A percentile compares a stretch with the other conserved stretches of the same genome.
These are phyloP conservation scores for Phytopythium chamaehyphon DNA, from an alignment of 352 stramenopile genomes.

Conservation along the genomic window DNA sequence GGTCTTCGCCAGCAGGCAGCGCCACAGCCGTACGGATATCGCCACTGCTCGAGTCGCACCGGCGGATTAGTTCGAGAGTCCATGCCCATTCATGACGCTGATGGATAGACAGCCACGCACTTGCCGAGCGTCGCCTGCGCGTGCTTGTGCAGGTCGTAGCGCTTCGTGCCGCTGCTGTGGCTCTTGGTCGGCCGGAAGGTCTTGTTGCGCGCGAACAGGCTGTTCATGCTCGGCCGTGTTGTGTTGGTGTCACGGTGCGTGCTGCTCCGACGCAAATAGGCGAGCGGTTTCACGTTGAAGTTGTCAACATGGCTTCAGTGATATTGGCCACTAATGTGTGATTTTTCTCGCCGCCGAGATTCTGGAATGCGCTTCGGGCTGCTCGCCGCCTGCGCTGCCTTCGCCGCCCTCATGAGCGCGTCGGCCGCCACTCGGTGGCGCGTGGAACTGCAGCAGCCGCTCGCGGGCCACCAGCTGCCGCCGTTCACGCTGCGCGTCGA, in stretches of 20 bases:
- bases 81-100: too few relatives aligned
- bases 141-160: constrained; percentile 80
- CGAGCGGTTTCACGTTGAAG: too few relatives aligned
- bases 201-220: constrained; percentile 77
- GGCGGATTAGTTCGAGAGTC: too few relatives aligned
- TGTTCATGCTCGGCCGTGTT: constrained; percentile 32
- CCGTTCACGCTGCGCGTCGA: constrained; percentile 20
- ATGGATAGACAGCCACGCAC: constrained; percentile 41
- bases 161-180: constrained; percentile 76
- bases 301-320: too few relatives aligned
- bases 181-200: constrained; percentile 87
- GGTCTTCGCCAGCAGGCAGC: constrained; percentile 73
- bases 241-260: too few relatives aligned
- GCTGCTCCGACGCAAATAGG: too few relatives aligned
- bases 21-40: constrained; percentile 62
- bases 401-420: background rate
- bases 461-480: constrained; percentile 13
- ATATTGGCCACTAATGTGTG: too few relatives aligned
- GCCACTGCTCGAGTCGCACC: constrained; percentile 38
- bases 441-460: constrained; percentile 33
- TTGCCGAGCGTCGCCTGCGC: constrained; percentile 79
- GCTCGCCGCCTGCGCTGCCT: background rate
- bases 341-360: too few relatives aligned
- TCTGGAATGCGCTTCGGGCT: background rate
- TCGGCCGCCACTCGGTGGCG: constrained; percentile 12